phyloP scores from a whole-genome alignment of 2,329 filamentous ascomycete genomes.

The Aspergillus fischeri region DNA sequence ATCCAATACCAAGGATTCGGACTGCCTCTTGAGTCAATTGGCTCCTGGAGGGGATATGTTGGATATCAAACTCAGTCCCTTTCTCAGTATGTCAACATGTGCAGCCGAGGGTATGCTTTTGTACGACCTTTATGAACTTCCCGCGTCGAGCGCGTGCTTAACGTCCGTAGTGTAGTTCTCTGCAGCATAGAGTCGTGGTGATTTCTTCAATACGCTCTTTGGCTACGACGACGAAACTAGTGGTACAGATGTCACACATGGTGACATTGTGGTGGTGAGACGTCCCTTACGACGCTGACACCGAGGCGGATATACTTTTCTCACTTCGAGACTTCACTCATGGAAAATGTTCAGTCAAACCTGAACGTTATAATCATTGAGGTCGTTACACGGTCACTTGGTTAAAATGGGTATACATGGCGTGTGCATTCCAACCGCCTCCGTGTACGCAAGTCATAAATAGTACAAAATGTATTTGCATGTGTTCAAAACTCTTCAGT shows the following conservation, averaged over 20 bases:
- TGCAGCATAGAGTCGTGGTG: background rate
- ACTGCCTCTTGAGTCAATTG: background rate
- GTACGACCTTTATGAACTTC: background rate
- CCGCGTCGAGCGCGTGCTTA: background rate
- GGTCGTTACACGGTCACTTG: background rate
- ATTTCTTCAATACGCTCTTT: background rate
- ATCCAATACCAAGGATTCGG: background rate
- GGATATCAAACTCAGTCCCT: background rate
- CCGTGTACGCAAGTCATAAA: background rate
- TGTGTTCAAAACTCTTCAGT: background rate
- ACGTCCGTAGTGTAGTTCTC: background rate
- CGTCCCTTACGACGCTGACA: background rate
- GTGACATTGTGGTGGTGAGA: background rate
- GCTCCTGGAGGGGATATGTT: background rate
- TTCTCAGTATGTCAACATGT: background rate
- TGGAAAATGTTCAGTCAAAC: background rate
- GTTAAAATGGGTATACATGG: background rate
- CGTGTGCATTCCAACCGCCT: background rate
- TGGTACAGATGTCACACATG: background rate
- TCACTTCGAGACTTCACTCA: no score
- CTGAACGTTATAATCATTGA: background rate
- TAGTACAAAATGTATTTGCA: background rate
- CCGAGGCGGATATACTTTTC: background rate
- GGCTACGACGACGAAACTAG: background rate
- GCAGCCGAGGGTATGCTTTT: background rate